Evolutionary conservation across 2,329 filamentous ascomycete species (phyloP).

Genomic region (Diaporthe vexans): DNA sequence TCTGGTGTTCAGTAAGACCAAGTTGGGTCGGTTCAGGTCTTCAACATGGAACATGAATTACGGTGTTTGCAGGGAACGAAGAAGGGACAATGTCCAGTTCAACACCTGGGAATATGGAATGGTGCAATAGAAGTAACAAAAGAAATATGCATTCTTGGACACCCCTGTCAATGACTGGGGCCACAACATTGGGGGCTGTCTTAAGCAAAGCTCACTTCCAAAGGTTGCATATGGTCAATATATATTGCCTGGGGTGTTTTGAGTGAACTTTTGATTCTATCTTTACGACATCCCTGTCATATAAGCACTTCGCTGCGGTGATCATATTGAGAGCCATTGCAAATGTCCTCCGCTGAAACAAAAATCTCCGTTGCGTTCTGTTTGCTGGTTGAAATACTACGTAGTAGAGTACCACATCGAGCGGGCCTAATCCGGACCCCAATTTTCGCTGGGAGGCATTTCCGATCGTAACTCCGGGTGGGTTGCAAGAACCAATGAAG

Average conservation of each 20-base stretch:
- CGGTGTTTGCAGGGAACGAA: too few species aligned
- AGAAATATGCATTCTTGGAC: background rate
- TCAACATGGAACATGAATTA: background rate
- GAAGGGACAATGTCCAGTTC: background rate
- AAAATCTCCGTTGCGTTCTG: background rate
- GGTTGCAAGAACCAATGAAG: background rate
- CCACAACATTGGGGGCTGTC: too few species aligned
- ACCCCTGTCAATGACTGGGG: too few species aligned
- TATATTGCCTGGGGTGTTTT: too few species aligned
- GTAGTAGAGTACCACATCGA: background rate
- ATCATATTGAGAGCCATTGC: background rate
- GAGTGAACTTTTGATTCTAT: background rate
- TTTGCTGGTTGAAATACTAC: background rate
- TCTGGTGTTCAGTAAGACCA: background rate
- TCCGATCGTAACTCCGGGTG: conserved; percentile 21
- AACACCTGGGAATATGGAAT: background rate
- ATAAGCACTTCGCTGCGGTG: background rate
- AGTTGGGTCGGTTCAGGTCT: background rate
- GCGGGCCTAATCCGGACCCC: background rate
- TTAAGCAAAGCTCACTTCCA: background rate
- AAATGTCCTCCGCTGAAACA: background rate
- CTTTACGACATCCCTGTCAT: too few species aligned
- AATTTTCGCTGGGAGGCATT: background rate
- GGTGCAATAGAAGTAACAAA: background rate
- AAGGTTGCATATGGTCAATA: background rate